phyloP scores from a whole-genome alignment of 2,329 filamentous ascomycete genomes.

The Curvularia spicifera region DNA sequence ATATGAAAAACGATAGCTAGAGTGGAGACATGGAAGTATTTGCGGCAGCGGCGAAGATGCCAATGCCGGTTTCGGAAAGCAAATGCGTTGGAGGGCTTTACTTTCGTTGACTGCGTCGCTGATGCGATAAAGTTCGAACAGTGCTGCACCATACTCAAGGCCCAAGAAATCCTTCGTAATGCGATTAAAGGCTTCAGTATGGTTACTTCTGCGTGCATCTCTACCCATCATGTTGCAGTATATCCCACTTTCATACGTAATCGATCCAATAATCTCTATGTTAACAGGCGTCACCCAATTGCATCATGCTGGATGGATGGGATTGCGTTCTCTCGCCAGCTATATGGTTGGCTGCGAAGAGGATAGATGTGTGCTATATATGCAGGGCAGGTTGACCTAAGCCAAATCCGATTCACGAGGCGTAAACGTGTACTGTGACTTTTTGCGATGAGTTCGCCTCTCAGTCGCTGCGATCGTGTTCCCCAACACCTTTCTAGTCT shows the following conservation, averaged over 20 bases:
- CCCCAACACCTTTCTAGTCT: constrained; percentile 9
- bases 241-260: constrained; percentile 27
- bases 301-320: constrained; percentile 1
- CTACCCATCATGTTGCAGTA: constrained; percentile 26
- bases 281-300: constrained; percentile 15
- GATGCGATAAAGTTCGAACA: constrained; percentile 2
- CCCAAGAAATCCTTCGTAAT: constrained; percentile 14
- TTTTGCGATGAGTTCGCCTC: background rate
- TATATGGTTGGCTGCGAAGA: constrained; percentile 18
- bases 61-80: too few relatives aligned
- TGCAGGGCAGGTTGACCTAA: constrained; percentile 25
- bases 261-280: constrained; percentile 22
- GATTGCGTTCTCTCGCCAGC: background rate
- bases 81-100: constrained; percentile 5
- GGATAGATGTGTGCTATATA: constrained; percentile 16
- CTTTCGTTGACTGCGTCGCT: too few relatives aligned
- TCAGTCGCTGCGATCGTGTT: background rate
- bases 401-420: constrained; percentile 17
- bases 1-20: too few relatives aligned
- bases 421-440: constrained; percentile 16
- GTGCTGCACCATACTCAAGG: background rate
- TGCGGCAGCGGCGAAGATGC: too few relatives aligned
- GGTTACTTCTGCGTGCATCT: constrained; percentile 14
- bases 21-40: too few relatives aligned
- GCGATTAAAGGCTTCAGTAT: constrained; percentile 3